Evolutionary conservation across 371 early-diverging fungal genomes (phyloP), one percentile per base, ranked within the genome.

Genomic region (Rhizomucor miehei): DNA sequence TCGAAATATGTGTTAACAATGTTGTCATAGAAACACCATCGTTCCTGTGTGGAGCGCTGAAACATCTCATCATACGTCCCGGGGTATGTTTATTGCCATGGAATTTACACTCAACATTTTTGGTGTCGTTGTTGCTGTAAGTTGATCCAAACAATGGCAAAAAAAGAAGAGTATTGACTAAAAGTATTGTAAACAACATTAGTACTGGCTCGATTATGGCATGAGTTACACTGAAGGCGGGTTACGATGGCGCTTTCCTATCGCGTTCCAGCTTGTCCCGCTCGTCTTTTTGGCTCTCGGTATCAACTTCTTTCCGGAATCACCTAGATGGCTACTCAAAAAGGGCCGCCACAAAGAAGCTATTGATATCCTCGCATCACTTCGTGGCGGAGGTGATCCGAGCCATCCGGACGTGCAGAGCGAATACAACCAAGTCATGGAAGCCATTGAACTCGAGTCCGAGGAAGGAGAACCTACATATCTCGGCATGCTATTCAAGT

Each of bases 21-120:
- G 29, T 5, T 29, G 29, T 60, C 62, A 56, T 20, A 63, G 66
- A 17, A 66, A 65, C 46, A 65, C 71, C 17, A 59, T 67, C 45
- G 67, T 70, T 0, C 71, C 71, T 24, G 71, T 70, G 1, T 70
- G 67, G 67, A 67, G 63, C 48, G 71, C 73, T 23, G 73, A 73
- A 47, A 67, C 64, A 0, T 69, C 73, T 8, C 67, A 66, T 58
- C 71, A 69, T 36, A 70, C 60, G 2, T 63, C 69, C 13, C 57
- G 75, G 34, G 75, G 75, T 29, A 57, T 58, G 50, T 63, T 75
- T 54, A 58, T 72, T 50, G 71, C 70, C 4, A 67, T 70, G 56
- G 75, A 72, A 50, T 72, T 75, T 44, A 72, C 70, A 0, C 35
- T 70, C 1, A 75, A 75, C 39, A 75, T 75, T 17, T 70, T 75